Evolutionary conservation across 1,284 basidiomycete genomes (phyloP).

Genomic region (Rhizopogon parksii): DNA sequence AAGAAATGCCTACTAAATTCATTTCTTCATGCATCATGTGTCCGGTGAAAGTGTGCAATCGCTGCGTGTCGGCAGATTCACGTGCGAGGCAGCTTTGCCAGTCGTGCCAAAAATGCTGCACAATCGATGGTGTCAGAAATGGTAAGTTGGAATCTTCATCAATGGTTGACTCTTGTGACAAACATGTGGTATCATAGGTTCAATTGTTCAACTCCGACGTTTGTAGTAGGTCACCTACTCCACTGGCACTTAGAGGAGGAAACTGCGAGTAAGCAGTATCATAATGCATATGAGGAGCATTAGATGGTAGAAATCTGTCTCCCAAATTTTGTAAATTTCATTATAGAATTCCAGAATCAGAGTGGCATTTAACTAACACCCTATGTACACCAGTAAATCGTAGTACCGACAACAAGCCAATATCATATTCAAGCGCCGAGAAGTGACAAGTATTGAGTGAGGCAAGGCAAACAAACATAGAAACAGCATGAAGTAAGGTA

Average conservation of each 20-base stretch:
- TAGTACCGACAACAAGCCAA: slow-evolving; percentile 5
- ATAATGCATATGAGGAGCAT: too few species aligned
- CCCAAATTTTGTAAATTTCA: too few species aligned
- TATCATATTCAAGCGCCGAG: slow-evolving; percentile 6
- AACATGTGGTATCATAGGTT: too few species aligned
- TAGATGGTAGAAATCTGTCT: background rate
- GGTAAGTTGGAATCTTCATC: too few species aligned
- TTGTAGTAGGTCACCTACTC: too few species aligned
- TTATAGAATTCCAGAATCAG: too few species aligned
- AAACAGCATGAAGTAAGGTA: slow-evolving; percentile 18
- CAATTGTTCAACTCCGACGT: too few species aligned
- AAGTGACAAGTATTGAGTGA: slow-evolving; percentile 8
- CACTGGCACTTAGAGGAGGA: too few species aligned
- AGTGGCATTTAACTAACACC: slow-evolving; percentile 13
- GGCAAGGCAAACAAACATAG: slow-evolving; percentile 13
- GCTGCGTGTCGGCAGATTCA: background rate
- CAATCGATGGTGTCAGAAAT: too few species aligned
- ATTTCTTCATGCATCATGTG: background rate
- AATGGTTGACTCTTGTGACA: too few species aligned
- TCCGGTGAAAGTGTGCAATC: background rate
- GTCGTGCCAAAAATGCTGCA: too few species aligned
- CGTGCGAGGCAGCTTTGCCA: background rate
- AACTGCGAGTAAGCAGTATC: too few species aligned
- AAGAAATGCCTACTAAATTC: background rate
- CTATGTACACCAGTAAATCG: slow-evolving; percentile 11